These are phyloP conservation scores for Cardamine occulta DNA, from an alignment of 345 rosid genomes.

Conservation along the genomic window DNA sequence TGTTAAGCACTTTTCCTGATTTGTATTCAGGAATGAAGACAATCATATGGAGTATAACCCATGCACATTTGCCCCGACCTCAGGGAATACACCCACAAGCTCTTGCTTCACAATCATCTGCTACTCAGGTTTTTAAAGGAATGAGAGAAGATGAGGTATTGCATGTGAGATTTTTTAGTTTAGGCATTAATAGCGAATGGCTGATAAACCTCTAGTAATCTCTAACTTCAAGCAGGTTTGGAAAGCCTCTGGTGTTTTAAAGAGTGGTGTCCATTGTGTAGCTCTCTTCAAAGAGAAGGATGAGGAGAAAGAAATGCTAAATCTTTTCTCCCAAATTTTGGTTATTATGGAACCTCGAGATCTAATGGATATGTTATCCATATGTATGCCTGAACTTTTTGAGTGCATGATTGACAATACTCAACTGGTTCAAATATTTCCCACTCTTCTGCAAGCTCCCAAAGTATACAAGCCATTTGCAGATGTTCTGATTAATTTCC, in stretches of 20 bases:
- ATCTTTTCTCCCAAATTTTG: constrained; percentile 85
- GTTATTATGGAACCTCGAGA: constrained; percentile 96
- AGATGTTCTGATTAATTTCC: constrained; percentile 87
- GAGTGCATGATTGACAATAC: constrained; percentile 90
- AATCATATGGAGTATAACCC: constrained; percentile 94
- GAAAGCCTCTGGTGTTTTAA: constrained; percentile 95
- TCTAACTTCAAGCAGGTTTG: constrained; percentile 61
- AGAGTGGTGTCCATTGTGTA: constrained; percentile 92
- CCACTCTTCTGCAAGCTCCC: constrained; percentile 74
- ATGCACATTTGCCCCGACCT: constrained; percentile 89
- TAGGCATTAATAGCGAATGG: constrained; percentile 18
- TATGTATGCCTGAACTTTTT: constrained; percentile 95
- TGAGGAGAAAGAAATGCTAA: constrained; percentile 91
- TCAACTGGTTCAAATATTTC: constrained; percentile 86
- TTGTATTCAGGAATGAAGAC: constrained; percentile 89
- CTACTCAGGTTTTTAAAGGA: constrained; percentile 78
- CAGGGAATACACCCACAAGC: constrained; percentile 82
- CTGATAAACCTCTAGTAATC: constrained; percentile 36
- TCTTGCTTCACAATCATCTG: constrained; percentile 64
- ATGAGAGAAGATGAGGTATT: constrained; percentile 96
- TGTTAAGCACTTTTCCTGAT: constrained; percentile 27
- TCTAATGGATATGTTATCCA: constrained; percentile 97
- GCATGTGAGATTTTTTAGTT: constrained; percentile 21
- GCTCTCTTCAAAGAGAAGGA: constrained; percentile 97
- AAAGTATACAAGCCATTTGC: constrained; percentile 88